Conservation (phyloP, 495 filamentous ascomycete species). For the Aspergillus wentii region DNA sequence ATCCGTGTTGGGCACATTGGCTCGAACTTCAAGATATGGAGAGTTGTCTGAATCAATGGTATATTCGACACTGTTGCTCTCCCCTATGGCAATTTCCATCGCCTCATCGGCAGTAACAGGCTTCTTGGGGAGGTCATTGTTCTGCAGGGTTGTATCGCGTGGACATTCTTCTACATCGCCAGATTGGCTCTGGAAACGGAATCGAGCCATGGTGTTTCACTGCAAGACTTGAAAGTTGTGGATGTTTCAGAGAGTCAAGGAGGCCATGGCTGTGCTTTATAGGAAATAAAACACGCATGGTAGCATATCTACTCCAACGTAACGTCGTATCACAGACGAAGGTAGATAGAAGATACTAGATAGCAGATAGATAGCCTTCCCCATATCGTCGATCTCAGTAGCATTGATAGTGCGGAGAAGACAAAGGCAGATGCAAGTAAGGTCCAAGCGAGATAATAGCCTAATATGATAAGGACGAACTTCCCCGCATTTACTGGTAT, state of each 20-base stretch:
- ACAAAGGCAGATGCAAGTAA: constrained; percentile 58
- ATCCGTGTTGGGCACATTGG: constrained; percentile 34
- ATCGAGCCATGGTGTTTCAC: constrained; percentile 55
- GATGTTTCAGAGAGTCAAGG: background rate
- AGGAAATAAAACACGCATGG: too few species aligned
- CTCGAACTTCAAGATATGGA: constrained; percentile 43
- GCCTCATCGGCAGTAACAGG: constrained; percentile 7
- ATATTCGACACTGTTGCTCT: constrained; percentile 7
- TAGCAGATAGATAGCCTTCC: constrained; percentile 58
- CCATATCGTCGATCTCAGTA: constrained; percentile 68
- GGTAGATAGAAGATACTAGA: too few species aligned
- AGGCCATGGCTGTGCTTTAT: background rate
- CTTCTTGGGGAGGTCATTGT: constrained; percentile 5
- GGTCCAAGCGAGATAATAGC: constrained; percentile 70
- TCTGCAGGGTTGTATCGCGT: background rate
- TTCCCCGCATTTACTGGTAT: too few species aligned
- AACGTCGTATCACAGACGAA: too few species aligned
- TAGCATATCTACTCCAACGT: too few species aligned
- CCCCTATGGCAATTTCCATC: constrained; percentile 11
- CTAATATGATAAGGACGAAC: too few species aligned
- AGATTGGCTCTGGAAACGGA: constrained; percentile 25
- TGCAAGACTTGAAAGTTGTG: too few species aligned
- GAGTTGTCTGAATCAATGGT: constrained; percentile 24
- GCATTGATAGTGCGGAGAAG: too few species aligned
- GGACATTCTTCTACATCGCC: constrained; percentile 6